Conservation (phyloP, 2,329 filamentous ascomycete genomes). For the Chaetomiaceae sp. region DNA sequence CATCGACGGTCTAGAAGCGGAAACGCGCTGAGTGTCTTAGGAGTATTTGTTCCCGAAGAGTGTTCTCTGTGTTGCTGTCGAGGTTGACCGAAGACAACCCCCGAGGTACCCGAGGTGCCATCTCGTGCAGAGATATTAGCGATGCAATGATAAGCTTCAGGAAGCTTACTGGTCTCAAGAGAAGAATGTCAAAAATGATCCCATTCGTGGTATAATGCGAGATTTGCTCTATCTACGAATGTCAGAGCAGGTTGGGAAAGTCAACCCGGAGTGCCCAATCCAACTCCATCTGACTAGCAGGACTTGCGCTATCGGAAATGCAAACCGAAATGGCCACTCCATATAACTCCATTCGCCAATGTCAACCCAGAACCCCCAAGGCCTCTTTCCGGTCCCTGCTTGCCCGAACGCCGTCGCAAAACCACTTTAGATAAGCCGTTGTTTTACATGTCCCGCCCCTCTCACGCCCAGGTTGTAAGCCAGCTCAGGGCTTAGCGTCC, state of each 20-base stretch:
- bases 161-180: too few relatives aligned
- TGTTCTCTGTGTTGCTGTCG: too few relatives aligned
- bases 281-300: too few relatives aligned
- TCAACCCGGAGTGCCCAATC: too few relatives aligned
- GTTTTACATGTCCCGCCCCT: neutral
- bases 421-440: neutral
- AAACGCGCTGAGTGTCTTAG: too few relatives aligned
- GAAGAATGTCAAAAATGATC: neutral
- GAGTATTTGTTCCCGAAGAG: too few relatives aligned
- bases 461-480: neutral
- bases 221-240: neutral
- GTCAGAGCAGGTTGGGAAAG: too few relatives aligned
- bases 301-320: neutral
- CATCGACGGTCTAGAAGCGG: too few relatives aligned
- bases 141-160: too few relatives aligned
- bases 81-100: too few relatives aligned
- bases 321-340: neutral
- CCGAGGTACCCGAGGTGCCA: too few relatives aligned
- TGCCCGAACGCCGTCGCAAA: conserved; percentile 15
- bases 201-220: neutral
- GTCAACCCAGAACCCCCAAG: conserved; percentile 5
- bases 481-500: conserved; percentile 1
- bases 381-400: neutral
- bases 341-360: conserved; percentile 8
- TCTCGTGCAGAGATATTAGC: too few relatives aligned